Base-by-base conservation (phyloP, 2,329 filamentous ascomycete species). In the Aspergillus proliferans region DNA sequence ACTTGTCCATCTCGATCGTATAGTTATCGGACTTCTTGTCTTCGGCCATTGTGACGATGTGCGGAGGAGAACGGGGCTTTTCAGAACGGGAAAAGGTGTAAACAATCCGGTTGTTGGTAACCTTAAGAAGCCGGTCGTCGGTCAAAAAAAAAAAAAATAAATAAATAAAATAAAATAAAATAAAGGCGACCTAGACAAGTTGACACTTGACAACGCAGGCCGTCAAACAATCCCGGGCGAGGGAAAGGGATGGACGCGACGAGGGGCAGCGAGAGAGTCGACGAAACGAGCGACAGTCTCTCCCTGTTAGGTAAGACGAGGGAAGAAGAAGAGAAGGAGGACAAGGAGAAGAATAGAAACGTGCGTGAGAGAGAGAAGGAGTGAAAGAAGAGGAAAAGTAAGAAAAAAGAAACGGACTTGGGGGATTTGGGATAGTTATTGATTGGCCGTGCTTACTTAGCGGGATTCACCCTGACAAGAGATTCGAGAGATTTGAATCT, bases 1-100 rank as follows among this genome's bases (percentile, higher is more conserved):
- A 47, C 55, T 86, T 84, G 62, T 81, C 80, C 76, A 88, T 82
- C 61, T 86, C 82, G 66, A 88, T 78, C 54, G 80, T 74, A 64
- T 85, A 88, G 67, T 93, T 87, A 64, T 80, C 79, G 67, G 87
- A 86, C 71, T 88, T 93, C 79, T 93, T 94, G 69, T 91, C 90
- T 77, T 93, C 87, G 64, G 85, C 79, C 89, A 95, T 95, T 48
- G 33, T 30, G 39, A 38, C 33, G 43, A 41, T 47, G 44, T 45
- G 12, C 36, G 24, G 45, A 33, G 18, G 46, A 47, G 26, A 39
- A 34, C 47, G n/a, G 47, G n/a, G 47, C 38, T 28, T 26, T 22
- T 24, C 33, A 26, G 48, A 46, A 33, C 43, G 46, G 28, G 38
- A 47, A 46, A 45, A 43, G 24, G 24, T 30, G 26, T 30, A 12